Evolutionary conservation across 257 asterid species (phyloP).

Genomic region (Solanum sejunctum): DNA sequence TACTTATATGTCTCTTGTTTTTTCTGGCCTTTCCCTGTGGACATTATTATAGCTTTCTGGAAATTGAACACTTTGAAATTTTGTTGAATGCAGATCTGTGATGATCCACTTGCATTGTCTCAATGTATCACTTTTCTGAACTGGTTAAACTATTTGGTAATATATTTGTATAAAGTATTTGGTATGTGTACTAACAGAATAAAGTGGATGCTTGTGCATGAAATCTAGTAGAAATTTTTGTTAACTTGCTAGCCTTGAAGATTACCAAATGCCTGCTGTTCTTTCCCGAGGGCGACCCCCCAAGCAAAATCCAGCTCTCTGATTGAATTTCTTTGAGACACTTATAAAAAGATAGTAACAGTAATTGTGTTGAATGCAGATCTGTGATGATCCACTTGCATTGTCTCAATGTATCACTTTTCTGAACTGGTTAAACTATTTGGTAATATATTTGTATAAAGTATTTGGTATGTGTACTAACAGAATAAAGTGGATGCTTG

Average conservation of each 20-base stretch:
- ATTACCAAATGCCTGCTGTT: background rate
- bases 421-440: background rate
- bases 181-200: background rate
- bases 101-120: background rate
- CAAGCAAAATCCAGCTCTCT: background rate
- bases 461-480: background rate
- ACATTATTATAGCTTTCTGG: background rate
- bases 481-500: background rate
- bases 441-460: background rate
- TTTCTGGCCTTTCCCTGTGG: background rate
- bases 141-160: background rate
- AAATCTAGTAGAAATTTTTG: background rate
- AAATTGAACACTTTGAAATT: background rate
- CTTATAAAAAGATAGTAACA: background rate
- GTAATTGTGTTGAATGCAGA: background rate
- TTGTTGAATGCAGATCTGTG: background rate
- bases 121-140: background rate
- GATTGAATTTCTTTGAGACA: background rate
- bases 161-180: background rate
- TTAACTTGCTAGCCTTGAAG: background rate
- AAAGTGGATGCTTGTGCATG: background rate
- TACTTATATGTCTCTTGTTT: background rate
- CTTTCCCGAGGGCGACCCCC: background rate
- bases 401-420: background rate
- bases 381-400: background rate